phyloP scores from a whole-genome alignment of 1,139 yeast genomes.

The Kurtzmaniella quercitrusa region DNA sequence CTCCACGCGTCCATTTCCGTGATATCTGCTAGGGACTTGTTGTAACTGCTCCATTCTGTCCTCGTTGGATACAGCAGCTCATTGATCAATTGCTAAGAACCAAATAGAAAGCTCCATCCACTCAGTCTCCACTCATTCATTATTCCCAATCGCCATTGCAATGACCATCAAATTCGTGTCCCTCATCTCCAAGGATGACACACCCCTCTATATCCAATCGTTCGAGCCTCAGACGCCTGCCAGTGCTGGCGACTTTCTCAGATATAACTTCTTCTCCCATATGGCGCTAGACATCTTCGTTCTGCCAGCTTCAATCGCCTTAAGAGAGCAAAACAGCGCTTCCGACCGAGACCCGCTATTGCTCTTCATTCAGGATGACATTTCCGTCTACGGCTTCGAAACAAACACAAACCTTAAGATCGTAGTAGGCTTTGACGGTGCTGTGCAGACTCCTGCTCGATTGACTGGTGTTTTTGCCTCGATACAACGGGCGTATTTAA shows the following conservation, averaged over 20 bases:
- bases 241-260: conserved; percentile 43
- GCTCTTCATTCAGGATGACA: conserved; percentile 57
- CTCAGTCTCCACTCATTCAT: too few relatives aligned
- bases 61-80: too few relatives aligned
- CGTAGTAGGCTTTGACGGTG: conserved; percentile 41
- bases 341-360: conserved; percentile 31
- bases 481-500: conserved; percentile 47
- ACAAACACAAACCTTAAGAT: conserved; percentile 59
- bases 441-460: conserved; percentile 8
- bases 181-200: conserved; percentile 51
- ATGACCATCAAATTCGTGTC: conserved; percentile 40
- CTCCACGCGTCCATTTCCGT: too few relatives aligned
- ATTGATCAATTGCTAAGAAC: too few relatives aligned
- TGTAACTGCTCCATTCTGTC: too few relatives aligned
- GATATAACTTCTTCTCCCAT: conserved; percentile 60
- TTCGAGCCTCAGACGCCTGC: conserved; percentile 26
- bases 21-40: too few relatives aligned
- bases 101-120: too few relatives aligned
- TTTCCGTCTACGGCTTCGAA: conserved; percentile 58
- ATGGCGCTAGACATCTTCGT: conserved; percentile 64
- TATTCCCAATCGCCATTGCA: neutral
- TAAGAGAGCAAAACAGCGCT: conserved; percentile 39
- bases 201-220: conserved; percentile 57
- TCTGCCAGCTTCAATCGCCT: conserved; percentile 42
- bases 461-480: conserved; percentile 28